Evolutionary conservation across 164 flowering plant genomes (phyloP).

Genomic region (Tinospora cordifolia): DNA sequence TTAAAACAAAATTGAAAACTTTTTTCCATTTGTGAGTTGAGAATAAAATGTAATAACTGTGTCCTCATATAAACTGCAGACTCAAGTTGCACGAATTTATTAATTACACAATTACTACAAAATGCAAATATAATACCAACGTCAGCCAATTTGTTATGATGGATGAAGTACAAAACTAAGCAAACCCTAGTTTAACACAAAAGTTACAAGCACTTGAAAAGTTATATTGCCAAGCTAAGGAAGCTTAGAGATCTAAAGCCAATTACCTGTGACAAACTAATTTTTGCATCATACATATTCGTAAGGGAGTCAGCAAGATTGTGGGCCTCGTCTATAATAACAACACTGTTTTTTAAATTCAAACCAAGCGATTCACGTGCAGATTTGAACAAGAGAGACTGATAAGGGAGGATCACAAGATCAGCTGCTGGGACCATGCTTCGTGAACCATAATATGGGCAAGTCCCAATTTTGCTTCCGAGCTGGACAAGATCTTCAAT

Average conservation of each 20-base stretch:
- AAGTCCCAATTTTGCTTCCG: slow-evolving; percentile 63
- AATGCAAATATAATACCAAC: neutral
- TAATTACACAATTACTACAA: neutral
- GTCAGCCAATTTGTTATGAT: neutral
- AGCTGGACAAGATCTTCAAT: slow-evolving; percentile 89
- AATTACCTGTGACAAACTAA: slow-evolving; percentile 66
- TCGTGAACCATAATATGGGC: slow-evolving; percentile 96
- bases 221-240: neutral
- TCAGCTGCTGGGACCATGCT: slow-evolving; percentile 65
- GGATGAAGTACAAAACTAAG: neutral
- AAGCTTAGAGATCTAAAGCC: neutral
- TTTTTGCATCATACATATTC: slow-evolving; percentile 81
- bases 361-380: slow-evolving; percentile 89
- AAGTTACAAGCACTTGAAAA: neutral
- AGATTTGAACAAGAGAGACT: slow-evolving; percentile 87
- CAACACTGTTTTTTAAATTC: slow-evolving; percentile 59
- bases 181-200: neutral
- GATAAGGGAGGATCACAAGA: slow-evolving; percentile 92
- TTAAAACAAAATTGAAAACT: too few species aligned
- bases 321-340: slow-evolving; percentile 98
- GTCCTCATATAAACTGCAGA: neutral
- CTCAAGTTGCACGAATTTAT: neutral
- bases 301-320: slow-evolving; percentile 94
- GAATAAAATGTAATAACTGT: neutral
- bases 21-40: too few species aligned